Conservation (phyloP, 2,329 filamentous ascomycete species). For the Paecilomyces dactylethromorphus region DNA sequence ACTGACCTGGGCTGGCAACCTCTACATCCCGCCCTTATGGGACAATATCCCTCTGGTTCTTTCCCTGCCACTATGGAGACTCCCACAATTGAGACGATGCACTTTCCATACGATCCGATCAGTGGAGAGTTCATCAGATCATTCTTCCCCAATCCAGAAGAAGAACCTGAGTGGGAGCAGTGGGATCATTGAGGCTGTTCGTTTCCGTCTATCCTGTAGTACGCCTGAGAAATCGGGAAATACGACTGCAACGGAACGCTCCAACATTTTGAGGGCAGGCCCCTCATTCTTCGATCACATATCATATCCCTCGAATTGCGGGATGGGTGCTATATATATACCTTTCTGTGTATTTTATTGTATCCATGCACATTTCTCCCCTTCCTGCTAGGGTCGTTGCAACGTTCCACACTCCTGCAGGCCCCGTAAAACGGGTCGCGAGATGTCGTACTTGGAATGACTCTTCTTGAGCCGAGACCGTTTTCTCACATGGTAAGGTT, state of each 20-base stretch:
- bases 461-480: too few relatives aligned
- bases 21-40: neutral
- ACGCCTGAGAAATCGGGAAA: neutral
- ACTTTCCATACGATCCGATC: slow-evolving; percentile 34
- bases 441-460: neutral
- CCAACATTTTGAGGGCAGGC: neutral
- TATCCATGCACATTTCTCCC: neutral
- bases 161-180: slow-evolving; percentile 8
- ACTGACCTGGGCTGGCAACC: neutral
- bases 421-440: neutral
- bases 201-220: neutral
- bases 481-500: neutral
- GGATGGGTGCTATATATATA: neutral
- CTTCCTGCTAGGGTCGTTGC: neutral
- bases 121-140: slow-evolving; percentile 32
- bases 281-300: neutral
- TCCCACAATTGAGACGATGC: slow-evolving; percentile 17
- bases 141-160: slow-evolving; percentile 28
- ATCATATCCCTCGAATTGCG: too few relatives aligned
- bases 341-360: neutral
- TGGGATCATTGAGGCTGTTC: neutral
- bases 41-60: neutral
- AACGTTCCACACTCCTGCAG: neutral
- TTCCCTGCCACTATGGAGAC: slow-evolving; percentile 1
- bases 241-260: neutral